A percentile compares a stretch with the other conserved stretches of the same genome.
Conservation (phyloP, 1,284 basidiomycete species). For the Xanthoconium separans region DNA sequence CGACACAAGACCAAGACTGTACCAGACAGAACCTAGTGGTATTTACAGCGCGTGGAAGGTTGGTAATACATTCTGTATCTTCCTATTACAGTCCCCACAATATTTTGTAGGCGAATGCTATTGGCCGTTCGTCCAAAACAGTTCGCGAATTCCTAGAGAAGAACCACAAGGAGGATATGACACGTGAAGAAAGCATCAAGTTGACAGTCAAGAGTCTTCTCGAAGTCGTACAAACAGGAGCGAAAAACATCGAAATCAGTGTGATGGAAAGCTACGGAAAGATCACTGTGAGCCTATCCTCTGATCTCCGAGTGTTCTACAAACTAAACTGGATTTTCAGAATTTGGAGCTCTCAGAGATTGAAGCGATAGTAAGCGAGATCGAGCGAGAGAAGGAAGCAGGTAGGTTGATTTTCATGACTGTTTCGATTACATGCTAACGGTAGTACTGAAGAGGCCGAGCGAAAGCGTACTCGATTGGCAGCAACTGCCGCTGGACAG, state of each 20-base stretch:
- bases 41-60: slow-evolving; percentile 99
- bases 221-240: slow-evolving; percentile 98
- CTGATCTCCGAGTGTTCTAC: not conserved
- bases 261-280: slow-evolving; percentile 95
- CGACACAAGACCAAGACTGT: slow-evolving; percentile 85
- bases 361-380: slow-evolving; percentile 86
- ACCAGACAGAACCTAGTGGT: slow-evolving; percentile 97
- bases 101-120: slow-evolving; percentile 81
- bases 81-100: not conserved
- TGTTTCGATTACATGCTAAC: slow-evolving; percentile 68
- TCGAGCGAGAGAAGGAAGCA: slow-evolving; percentile 95
- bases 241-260: slow-evolving; percentile 98
- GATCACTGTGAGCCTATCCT: slow-evolving; percentile 66
- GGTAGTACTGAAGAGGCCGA: slow-evolving; percentile 87
- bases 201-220: slow-evolving; percentile 94
- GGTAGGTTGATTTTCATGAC: slow-evolving; percentile 45
- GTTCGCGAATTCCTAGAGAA: slow-evolving; percentile 99
- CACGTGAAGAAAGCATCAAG: slow-evolving; percentile 89
- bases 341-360: slow-evolving; percentile 86
- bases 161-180: slow-evolving; percentile 92
- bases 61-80: slow-evolving; percentile 18
- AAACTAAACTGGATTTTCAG: slow-evolving; percentile 40
- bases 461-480: slow-evolving; percentile 88
- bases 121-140: slow-evolving; percentile 97
- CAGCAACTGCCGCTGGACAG: slow-evolving; percentile 62